Percentiles rank a stretch among this genome's conserved stretches.
Conservation (phyloP, 176 grass and related monocot species). For the Sorghum bicolor region Sorghum_bicolor_NCBIv3 NC_012870.2:79518001-79518500, state of each 20-base stretch:
- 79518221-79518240: no score
- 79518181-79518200: background rate
- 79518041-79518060: constrained; percentile 66
- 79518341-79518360: background rate
- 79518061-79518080: constrained; percentile 29
- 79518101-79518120: background rate
- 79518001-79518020: constrained; percentile 52
- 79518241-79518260: no score
- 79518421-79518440: background rate
- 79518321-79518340: background rate
- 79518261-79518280: background rate
- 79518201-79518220: background rate
- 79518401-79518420: background rate
- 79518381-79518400: background rate
- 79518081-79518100: constrained; percentile 23
- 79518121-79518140: background rate
- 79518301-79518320: no score
- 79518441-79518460: no score
- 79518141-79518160: no score
- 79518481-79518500: background rate
- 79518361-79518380: constrained; percentile 3
- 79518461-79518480: background rate
- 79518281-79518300: background rate
- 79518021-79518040: constrained; percentile 44
- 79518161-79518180: background rate